A percentile compares a stretch with the other conserved stretches of the same genome.
Conservation (phyloP, 257 asterid genomes). For the Thymus quinquecostatus region DNA sequence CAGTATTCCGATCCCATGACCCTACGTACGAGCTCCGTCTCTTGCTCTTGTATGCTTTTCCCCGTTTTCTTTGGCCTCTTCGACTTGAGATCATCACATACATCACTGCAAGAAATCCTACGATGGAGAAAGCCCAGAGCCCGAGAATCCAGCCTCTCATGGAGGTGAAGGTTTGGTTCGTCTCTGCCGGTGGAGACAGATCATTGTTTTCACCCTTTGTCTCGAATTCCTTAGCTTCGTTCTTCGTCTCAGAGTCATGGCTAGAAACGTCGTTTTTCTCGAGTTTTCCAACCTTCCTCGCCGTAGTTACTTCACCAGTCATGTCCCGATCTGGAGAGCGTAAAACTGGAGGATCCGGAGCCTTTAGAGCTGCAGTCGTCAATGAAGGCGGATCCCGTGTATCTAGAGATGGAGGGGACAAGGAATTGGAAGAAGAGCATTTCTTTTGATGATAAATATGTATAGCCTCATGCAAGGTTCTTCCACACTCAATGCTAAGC, state of each 20-base stretch:
- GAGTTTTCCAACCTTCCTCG: constrained; percentile 41
- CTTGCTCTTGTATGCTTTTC: constrained; percentile 54
- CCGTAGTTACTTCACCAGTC: constrained; percentile 29
- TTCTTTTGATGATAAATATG: constrained; percentile 54
- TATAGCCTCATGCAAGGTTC: constrained; percentile 74
- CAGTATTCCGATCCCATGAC: constrained; percentile 56
- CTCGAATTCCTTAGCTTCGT: constrained; percentile 11
- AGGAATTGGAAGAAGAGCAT: constrained; percentile 55
- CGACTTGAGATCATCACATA: constrained; percentile 56
- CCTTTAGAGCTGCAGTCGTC: constrained; percentile 27
- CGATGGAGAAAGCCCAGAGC: constrained; percentile 66
- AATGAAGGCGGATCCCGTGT: constrained; percentile 36
- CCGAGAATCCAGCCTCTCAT: constrained; percentile 72
- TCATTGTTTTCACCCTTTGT: constrained; percentile 45
- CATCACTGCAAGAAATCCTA: constrained; percentile 59
- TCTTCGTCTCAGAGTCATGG: constrained; percentile 12
- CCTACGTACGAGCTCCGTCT: constrained; percentile 51
- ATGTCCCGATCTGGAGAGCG: constrained; percentile 33
- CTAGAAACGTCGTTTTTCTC: constrained; percentile 34
- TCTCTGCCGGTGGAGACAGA: constrained; percentile 48
- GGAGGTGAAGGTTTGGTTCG: constrained; percentile 56
- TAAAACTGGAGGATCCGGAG: constrained; percentile 35
- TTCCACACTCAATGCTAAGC: constrained; percentile 86
- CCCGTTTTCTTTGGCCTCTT: constrained; percentile 59
- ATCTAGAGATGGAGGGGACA: constrained; percentile 34